Evolutionary conservation across 129 eudicot genomes (phyloP).

Genomic region (Artemisia argyi): DNA sequence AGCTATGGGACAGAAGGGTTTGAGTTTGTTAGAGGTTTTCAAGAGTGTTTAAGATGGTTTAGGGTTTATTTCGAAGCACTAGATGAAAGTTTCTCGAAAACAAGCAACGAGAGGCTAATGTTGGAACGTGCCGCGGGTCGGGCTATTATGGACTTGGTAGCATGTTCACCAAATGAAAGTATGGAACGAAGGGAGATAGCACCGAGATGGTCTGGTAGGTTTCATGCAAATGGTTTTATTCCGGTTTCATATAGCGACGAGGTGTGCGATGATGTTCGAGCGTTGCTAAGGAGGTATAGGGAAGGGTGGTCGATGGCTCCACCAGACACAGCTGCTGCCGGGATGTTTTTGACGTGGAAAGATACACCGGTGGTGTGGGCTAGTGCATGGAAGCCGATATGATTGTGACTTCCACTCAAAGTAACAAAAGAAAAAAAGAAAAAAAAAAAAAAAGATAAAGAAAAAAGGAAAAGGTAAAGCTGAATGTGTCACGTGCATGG

Average conservation of each 20-base stretch:
- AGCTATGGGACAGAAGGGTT: slow-evolving; percentile 51
- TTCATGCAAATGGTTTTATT: slow-evolving; percentile 52
- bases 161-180: slow-evolving; percentile 58
- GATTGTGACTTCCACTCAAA: slow-evolving; percentile 43
- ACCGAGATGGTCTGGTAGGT: slow-evolving; percentile 63
- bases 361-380: slow-evolving; percentile 99
- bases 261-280: slow-evolving; percentile 89
- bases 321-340: slow-evolving; percentile 50
- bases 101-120: slow-evolving; percentile 82
- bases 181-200: slow-evolving; percentile 81
- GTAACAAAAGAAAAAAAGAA: not conserved
- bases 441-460: slow-evolving; percentile 4
- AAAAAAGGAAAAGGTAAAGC: slow-evolving; percentile 31
- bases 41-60: slow-evolving; percentile 81
- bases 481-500: slow-evolving; percentile 43
- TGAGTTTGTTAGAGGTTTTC: slow-evolving; percentile 69
- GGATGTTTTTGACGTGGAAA: slow-evolving; percentile 89
- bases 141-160: slow-evolving; percentile 78
- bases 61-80: slow-evolving; percentile 82
- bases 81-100: slow-evolving; percentile 64
- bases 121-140: slow-evolving; percentile 78
- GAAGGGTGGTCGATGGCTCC: slow-evolving; percentile 91
- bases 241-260: slow-evolving; percentile 65
- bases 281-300: slow-evolving; percentile 84
- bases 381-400: slow-evolving; percentile 89